Base-by-base conservation (phyloP, 352 stramenopile genomes). In the Phytophthora multivora region DNA sequence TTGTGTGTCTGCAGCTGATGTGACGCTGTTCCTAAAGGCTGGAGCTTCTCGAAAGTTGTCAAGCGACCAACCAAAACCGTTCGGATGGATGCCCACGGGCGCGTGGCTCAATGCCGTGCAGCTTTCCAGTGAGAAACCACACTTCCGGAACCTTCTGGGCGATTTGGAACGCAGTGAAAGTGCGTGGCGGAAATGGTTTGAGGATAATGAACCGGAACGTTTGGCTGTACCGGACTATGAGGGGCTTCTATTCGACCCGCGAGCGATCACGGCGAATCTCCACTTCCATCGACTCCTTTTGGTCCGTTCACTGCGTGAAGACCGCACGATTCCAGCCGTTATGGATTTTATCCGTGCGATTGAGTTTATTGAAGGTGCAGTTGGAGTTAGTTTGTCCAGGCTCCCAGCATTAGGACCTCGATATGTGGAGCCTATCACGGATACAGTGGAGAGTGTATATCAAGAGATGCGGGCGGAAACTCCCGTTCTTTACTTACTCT, bases 201-300 rank as follows among this genome's bases (percentile, higher is more conserved):
- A 94, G 39, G 81, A 92, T 46, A 94, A 92, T 61, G 83, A 90
- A 50, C 85, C 85, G 0, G 85, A 94, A 53, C 65, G 73, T 13
- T 49, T 77, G 21, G 67, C 80, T 1, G 43, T 92, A 0, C 85
- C 83, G 0, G 85, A 94, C 45, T 91, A 92, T 59, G 83, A 92
- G 28, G 64, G 56, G 0, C 62, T 88, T 2, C 54, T 92, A 5
- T 92, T 92, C 35, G 79, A 90, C 39, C 68, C 81, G 5, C 73
- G 80, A 19, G 59, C 72, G 0, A 88, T 88, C 59, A 89, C 80
- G 0, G 77, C 80, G 35, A 89, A 83, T 13, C 67, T 89, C 0
- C 69, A 88, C 47, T 94, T 92, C 36, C 80, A 91, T 54, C 75
- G 75, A 2, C 52, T 93, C n/a, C 49, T 94, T 10, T 64, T 94